These are phyloP conservation scores for Trametes polyzona DNA, from an alignment of 1,284 basidiomycete genomes.

Conservation along the genomic window DNA sequence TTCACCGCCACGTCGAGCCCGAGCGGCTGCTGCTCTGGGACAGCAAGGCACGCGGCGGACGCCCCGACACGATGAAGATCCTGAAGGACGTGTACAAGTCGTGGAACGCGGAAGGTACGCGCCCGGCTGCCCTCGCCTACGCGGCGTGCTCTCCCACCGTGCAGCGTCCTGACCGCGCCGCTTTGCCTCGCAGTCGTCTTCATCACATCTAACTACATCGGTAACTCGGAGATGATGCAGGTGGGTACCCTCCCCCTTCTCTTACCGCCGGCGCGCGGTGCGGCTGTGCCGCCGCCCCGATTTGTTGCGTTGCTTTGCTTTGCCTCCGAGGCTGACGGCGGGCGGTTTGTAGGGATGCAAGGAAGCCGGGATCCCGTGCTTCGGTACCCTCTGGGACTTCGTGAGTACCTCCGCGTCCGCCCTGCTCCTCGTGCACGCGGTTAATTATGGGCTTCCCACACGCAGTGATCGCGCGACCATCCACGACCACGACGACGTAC, in stretches of 20 bases:
- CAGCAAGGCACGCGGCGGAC: slow-evolving; percentile 66
- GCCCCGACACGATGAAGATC: slow-evolving; percentile 78
- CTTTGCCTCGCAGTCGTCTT: slow-evolving; percentile 58
- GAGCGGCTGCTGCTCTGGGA: slow-evolving; percentile 77
- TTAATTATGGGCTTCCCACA: slow-evolving; percentile 1
- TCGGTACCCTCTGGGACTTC: slow-evolving; percentile 77
- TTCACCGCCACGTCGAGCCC: slow-evolving; percentile 66
- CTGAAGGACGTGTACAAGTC: slow-evolving; percentile 65
- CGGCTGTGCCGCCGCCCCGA: not conserved
- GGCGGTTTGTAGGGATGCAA: slow-evolving; percentile 58
- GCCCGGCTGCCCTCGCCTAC: not conserved
- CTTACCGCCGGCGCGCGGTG: no score
- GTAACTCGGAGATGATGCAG: slow-evolving; percentile 75
- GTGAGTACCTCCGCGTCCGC: slow-evolving; percentile 41
- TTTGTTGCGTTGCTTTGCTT: not conserved
- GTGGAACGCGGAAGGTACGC: slow-evolving; percentile 71
- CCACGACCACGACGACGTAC: no score
- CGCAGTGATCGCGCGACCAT: slow-evolving; percentile 17
- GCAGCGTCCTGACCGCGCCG: not conserved
- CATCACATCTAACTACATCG: slow-evolving; percentile 76
- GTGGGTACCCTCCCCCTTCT: slow-evolving; percentile 24
- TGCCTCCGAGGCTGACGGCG: slow-evolving; percentile 8
- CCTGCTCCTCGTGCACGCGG: not conserved
- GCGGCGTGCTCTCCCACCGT: not conserved
- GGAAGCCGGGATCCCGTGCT: slow-evolving; percentile 68